Percentiles rank a stretch among this genome's conserved stretches.
Evolutionary conservation across 306 rosid genomes (phyloP).

Genomic region (Ochetophila trinervis): DNA sequence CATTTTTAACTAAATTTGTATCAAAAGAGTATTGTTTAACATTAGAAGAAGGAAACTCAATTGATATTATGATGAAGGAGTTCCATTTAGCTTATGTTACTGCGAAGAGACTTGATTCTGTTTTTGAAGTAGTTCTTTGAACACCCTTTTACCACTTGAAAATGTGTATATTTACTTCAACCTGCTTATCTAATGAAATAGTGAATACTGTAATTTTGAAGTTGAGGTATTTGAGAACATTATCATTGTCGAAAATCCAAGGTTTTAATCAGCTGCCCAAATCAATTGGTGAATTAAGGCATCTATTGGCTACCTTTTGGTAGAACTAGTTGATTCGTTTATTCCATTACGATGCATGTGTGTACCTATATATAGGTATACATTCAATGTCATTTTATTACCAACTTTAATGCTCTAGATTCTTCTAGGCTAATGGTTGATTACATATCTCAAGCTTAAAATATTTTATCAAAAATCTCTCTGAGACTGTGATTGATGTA

Average conservation of each 20-base stretch:
- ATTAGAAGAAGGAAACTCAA: background rate
- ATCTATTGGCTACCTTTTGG: slow-evolving; percentile 3
- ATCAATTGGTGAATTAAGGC: background rate
- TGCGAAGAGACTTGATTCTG: background rate
- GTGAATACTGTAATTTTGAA: background rate
- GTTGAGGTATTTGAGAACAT: slow-evolving; percentile 10
- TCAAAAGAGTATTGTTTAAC: background rate
- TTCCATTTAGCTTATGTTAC: background rate
- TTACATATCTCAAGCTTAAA: too few relatives aligned
- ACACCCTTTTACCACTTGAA: background rate
- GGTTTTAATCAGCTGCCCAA: background rate
- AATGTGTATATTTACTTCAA: background rate
- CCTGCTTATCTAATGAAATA: too few relatives aligned
- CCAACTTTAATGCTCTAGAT: too few relatives aligned
- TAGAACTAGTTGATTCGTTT: too few relatives aligned
- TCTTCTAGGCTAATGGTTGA: too few relatives aligned
- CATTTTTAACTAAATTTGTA: background rate
- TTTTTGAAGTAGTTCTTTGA: background rate
- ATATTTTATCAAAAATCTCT: too few relatives aligned
- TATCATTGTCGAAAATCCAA: background rate
- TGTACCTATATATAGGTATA: too few relatives aligned
- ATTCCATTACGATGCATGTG: too few relatives aligned
- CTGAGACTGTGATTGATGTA: background rate
- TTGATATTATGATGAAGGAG: background rate
- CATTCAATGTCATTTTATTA: too few relatives aligned